phyloP scores from a whole-genome alignment of 2,329 filamentous ascomycete species.

The Tolypocladium cylindrosporum region DNA sequence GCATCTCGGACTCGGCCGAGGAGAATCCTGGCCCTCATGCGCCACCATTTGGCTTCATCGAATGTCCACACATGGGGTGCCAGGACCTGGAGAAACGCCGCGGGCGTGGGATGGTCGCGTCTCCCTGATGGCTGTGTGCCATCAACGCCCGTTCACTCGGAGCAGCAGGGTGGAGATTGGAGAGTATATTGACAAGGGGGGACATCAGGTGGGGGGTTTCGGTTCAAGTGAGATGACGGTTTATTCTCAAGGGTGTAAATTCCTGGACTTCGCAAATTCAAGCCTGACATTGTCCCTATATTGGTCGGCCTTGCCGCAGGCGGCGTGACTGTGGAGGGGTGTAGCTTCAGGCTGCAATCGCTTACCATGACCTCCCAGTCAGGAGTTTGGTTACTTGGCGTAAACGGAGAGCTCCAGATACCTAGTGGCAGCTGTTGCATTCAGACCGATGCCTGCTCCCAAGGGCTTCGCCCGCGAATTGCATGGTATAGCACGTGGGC shows the following conservation, averaged over 20 bases:
- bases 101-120: conserved; percentile 41
- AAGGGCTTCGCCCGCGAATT: not conserved
- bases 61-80: not conserved
- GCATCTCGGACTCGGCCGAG: conserved; percentile 46
- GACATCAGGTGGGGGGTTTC: conserved; percentile 5
- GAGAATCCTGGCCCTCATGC: conserved; percentile 19
- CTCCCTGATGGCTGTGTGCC: conserved; percentile 10
- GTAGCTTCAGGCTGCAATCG: too few species aligned
- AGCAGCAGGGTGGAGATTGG: not conserved
- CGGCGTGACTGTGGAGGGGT: not conserved
- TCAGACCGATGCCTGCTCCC: not conserved
- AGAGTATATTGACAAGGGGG: not conserved
- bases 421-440: not conserved
- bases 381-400: too few species aligned
- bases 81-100: not conserved
- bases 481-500: not conserved
- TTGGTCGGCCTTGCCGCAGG: not conserved
- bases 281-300: conserved; percentile 19
- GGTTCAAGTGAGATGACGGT: conserved; percentile 17
- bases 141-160: conserved; percentile 8
- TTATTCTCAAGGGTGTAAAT: not conserved
- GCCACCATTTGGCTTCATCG: not conserved
- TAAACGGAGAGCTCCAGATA: too few species aligned
- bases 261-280: conserved; percentile 17
- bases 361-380: too few species aligned